Conservation (phyloP, 176 grass and related monocot genomes). For the Stipa capillata region DNA sequence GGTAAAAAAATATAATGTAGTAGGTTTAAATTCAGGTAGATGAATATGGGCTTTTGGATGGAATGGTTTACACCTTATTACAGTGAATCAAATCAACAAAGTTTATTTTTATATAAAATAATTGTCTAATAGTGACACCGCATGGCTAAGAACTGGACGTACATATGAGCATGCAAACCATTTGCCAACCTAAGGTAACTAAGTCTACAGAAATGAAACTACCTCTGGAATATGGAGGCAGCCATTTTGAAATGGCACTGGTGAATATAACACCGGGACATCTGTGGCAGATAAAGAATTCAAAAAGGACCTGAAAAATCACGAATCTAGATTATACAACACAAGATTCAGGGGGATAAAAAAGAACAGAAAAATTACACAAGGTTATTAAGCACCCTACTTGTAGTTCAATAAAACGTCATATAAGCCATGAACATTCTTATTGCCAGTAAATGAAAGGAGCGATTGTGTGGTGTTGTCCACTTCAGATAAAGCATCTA, state of each 20-base stretch:
- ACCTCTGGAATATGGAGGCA: constrained; percentile 71
- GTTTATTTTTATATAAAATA: background rate
- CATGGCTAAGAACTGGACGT: background rate
- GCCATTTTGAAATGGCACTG: constrained; percentile 68
- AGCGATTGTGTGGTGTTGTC: constrained; percentile 80
- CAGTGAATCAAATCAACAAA: background rate
- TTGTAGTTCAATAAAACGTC: constrained; percentile 88
- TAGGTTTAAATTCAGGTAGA: background rate
- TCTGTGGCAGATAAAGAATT: constrained; percentile 59
- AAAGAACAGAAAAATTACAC: background rate
- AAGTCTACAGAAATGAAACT: background rate
- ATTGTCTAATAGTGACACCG: background rate
- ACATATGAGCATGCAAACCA: background rate
- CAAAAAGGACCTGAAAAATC: constrained; percentile 45
- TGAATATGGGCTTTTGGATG: background rate
- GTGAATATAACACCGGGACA: constrained; percentile 74
- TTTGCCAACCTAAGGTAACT: background rate
- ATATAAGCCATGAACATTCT: constrained; percentile 76
- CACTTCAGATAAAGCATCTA: constrained; percentile 62
- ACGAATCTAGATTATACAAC: background rate
- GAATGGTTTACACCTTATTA: background rate
- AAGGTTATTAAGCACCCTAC: constrained; percentile 27
- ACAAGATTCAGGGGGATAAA: background rate
- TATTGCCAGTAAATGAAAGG: constrained; percentile 61
- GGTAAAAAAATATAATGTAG: background rate